These are phyloP conservation scores for Phialophora macrospora DNA, from an alignment of 2,329 filamentous ascomycete genomes.

Conservation along the genomic window DNA sequence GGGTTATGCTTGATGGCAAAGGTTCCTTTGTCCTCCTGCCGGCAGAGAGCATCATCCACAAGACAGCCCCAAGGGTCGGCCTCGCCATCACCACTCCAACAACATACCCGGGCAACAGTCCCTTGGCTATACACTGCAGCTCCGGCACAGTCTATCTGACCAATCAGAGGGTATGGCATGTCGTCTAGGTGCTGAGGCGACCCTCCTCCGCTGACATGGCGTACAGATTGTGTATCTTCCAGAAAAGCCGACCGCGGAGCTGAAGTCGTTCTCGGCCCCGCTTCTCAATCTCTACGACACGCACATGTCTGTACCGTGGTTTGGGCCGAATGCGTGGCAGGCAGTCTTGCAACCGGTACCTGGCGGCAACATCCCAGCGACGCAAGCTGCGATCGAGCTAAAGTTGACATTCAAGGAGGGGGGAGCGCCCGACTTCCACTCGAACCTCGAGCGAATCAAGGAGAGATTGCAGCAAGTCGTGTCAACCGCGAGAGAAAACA, in stretches of 20 bases:
- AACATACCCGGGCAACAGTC: conserved; percentile 65
- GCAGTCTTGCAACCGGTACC: conserved; percentile 78
- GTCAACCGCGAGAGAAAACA: conserved; percentile 72
- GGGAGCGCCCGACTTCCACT: conserved; percentile 89
- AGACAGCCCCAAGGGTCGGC: conserved; percentile 77
- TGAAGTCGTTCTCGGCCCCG: conserved; percentile 88
- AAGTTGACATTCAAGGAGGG: conserved; percentile 92
- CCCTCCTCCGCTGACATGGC: conserved; percentile 11
- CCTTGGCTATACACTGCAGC: conserved; percentile 73
- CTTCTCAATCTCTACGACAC: conserved; percentile 87
- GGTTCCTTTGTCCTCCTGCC: conserved; percentile 81
- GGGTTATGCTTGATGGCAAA: conserved; percentile 85
- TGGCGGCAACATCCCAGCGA: conserved; percentile 78
- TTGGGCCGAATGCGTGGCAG: conserved; percentile 89
- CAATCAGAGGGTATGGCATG: conserved; percentile 73
- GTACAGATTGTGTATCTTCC: conserved; percentile 85
- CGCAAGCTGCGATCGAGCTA: conserved; percentile 74
- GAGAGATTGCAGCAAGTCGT: conserved; percentile 81
- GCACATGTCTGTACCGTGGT: conserved; percentile 85
- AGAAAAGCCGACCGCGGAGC: conserved; percentile 65
- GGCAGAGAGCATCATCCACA: conserved; percentile 80
- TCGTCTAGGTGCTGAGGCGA: conserved; percentile 7
- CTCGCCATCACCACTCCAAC: conserved; percentile 74
- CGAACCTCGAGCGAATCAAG: conserved; percentile 79
- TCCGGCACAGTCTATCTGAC: conserved; percentile 79